Evolutionary conservation across 495 filamentous ascomycete genomes (phyloP).

Genomic region (Penicillium canescens): DNA sequence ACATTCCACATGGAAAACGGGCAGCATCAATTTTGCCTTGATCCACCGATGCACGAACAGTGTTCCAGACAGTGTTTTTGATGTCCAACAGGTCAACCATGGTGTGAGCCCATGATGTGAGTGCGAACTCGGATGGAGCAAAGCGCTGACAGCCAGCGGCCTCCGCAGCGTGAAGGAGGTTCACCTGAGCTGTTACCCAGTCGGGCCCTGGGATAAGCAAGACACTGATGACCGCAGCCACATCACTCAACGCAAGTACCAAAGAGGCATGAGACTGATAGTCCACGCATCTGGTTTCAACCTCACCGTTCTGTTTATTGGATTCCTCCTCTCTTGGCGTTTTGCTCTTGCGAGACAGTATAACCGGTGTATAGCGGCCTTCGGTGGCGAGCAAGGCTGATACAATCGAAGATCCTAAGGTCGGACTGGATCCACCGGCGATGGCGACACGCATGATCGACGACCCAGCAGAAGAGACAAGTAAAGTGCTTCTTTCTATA

Average conservation of each 20-base stretch:
- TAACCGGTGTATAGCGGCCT: constrained; percentile 19
- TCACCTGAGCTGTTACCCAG: constrained; percentile 20
- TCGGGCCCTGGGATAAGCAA: constrained; percentile 23
- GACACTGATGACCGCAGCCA: constrained; percentile 25
- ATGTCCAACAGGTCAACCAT: constrained; percentile 19
- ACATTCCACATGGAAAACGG: constrained; percentile 13
- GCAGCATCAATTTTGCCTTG: constrained; percentile 23
- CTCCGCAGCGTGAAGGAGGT: constrained; percentile 30
- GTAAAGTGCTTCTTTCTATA: no score
- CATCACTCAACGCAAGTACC: constrained; percentile 14
- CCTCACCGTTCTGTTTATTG: no score
- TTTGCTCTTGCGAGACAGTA: no score
- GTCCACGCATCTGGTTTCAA: no score
- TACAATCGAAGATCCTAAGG: constrained; percentile 21
- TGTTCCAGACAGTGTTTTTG: constrained; percentile 13
- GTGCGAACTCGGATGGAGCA: constrained; percentile 32
- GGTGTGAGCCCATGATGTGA: constrained; percentile 1
- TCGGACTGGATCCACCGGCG: constrained; percentile 21
- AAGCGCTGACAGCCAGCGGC: constrained; percentile 30
- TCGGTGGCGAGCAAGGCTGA: constrained; percentile 11
- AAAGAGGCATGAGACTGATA: neutral
- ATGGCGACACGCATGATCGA: constrained; percentile 9
- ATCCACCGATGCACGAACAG: constrained; percentile 13
- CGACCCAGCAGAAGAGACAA: no score
- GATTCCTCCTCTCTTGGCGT: no score